These are phyloP conservation scores for Ogataea naganishii DNA, from an alignment of 805 yeast species.

Conservation along the genomic window DNA sequence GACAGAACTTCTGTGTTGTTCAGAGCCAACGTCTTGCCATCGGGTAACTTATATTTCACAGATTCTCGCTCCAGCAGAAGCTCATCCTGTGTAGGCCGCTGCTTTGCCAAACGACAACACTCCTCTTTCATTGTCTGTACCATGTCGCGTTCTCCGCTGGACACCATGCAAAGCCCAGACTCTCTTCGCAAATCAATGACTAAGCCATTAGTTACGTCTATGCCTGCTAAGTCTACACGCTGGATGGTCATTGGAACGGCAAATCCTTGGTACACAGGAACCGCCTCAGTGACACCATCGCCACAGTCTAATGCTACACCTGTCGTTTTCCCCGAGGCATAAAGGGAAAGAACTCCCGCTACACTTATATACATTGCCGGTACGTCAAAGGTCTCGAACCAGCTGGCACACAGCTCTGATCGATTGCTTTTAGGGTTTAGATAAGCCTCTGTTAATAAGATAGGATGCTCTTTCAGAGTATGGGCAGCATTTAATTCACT, in stretches of 20 bases:
- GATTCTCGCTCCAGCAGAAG: conserved; percentile 3
- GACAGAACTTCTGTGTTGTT: conserved; percentile 59
- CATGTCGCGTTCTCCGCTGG: conserved; percentile 77
- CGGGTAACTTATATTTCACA: conserved; percentile 60
- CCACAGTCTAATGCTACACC: conserved; percentile 90
- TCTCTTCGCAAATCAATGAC: conserved; percentile 55
- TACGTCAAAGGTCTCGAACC: conserved; percentile 65
- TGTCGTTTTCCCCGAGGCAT: conserved; percentile 85
- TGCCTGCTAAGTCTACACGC: conserved; percentile 76
- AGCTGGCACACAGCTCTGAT: conserved; percentile 49
- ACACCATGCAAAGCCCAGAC: conserved; percentile 51
- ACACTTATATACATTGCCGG: conserved; percentile 69
- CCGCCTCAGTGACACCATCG: conserved; percentile 83
- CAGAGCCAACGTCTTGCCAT: conserved; percentile 61
- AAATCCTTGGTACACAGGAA: conserved; percentile 88
- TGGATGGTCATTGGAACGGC: conserved; percentile 63
- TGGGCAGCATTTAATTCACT: conserved; percentile 47
- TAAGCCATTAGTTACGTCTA: conserved; percentile 74
- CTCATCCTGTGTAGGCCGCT: too few species aligned
- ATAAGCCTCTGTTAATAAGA: conserved; percentile 84
- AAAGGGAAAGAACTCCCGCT: conserved; percentile 75
- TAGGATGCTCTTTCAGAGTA: conserved; percentile 68
- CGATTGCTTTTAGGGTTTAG: conserved; percentile 60
- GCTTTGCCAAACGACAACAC: conserved; percentile 57
- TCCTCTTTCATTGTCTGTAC: conserved; percentile 73